Conservation (phyloP, 2,329 filamentous ascomycete species). For the Aspergillus glaucus region DNA sequence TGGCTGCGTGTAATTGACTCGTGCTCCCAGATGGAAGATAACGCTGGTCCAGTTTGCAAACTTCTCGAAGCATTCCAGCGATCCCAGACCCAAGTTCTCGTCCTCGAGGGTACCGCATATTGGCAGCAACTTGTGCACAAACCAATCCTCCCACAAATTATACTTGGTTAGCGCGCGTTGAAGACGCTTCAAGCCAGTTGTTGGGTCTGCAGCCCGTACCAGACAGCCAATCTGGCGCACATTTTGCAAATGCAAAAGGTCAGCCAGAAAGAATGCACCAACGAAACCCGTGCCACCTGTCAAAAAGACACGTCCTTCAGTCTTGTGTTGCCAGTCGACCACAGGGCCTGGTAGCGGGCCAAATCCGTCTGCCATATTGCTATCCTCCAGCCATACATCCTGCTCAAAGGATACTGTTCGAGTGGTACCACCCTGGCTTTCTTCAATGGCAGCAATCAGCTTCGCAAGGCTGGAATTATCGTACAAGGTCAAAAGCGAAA, state of each 20-base stretch:
- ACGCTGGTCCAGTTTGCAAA: slow-evolving; percentile 60
- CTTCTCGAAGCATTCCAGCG: slow-evolving; percentile 6
- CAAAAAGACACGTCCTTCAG: slow-evolving; percentile 53
- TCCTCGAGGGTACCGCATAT: slow-evolving; percentile 58
- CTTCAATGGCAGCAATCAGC: slow-evolving; percentile 7
- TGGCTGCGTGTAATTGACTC: slow-evolving; percentile 65
- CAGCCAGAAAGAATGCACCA: slow-evolving; percentile 65
- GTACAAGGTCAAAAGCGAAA: slow-evolving; percentile 16
- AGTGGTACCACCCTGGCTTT: not conserved
- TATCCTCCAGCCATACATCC: slow-evolving; percentile 13
- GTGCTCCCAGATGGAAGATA: slow-evolving; percentile 70
- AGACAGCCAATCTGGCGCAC: slow-evolving; percentile 60
- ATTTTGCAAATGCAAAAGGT: slow-evolving; percentile 54
- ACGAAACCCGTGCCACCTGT: slow-evolving; percentile 82
- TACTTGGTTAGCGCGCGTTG: slow-evolving; percentile 7
- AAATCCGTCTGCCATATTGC: slow-evolving; percentile 9
- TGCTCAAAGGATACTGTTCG: slow-evolving; percentile 7
- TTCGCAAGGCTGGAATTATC: slow-evolving; percentile 10
- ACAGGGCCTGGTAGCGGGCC: not conserved
- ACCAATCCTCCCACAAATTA: slow-evolving; percentile 4
- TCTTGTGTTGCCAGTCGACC: slow-evolving; percentile 13
- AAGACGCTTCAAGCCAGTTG: slow-evolving; percentile 11
- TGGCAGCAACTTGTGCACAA: slow-evolving; percentile 7
- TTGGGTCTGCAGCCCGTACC: slow-evolving; percentile 57
- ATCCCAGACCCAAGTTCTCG: slow-evolving; percentile 48